A percentile compares a stretch with the other conserved stretches of the same genome.
Conservation (phyloP, 768 basidiomycete genomes). For the Boletus rufocinnamomeus region DNA sequence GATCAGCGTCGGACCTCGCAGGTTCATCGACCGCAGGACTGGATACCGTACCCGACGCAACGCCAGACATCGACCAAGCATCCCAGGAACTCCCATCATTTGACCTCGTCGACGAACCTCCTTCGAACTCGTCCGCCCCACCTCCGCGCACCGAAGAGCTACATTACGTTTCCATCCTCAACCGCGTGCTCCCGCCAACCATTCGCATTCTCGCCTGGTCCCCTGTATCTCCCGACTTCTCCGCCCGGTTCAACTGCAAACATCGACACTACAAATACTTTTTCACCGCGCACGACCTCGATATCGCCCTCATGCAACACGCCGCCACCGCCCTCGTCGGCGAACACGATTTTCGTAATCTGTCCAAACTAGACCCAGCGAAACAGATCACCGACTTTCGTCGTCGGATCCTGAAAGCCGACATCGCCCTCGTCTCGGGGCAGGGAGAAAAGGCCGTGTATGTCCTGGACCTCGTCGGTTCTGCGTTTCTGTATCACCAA, state of each 20-base stretch:
- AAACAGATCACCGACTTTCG: slow-evolving; percentile 87
- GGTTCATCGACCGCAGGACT: neutral
- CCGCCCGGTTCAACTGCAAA: slow-evolving; percentile 84
- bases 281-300: slow-evolving; percentile 69
- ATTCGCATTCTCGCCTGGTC: slow-evolving; percentile 95
- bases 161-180: slow-evolving; percentile 78
- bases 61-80: slow-evolving; percentile 11
- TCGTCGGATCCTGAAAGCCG: slow-evolving; percentile 66
- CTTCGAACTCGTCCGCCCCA: slow-evolving; percentile 36
- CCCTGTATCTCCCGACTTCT: slow-evolving; percentile 75
- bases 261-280: slow-evolving; percentile 98
- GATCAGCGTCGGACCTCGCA: slow-evolving; percentile 14
- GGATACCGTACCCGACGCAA: neutral
- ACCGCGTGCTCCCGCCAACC: slow-evolving; percentile 83
- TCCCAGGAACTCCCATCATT: slow-evolving; percentile 24
- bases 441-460: slow-evolving; percentile 42
- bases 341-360: slow-evolving; percentile 93
- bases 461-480: slow-evolving; percentile 84
- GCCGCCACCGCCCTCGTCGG: slow-evolving; percentile 76
- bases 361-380: slow-evolving; percentile 89
- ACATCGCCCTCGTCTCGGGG: slow-evolving; percentile 50
- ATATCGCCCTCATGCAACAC: slow-evolving; percentile 72
- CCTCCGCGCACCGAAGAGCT: slow-evolving; percentile 50
- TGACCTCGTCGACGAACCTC: slow-evolving; percentile 42
- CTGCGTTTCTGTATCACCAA: slow-evolving; percentile 93